Evolutionary conservation across 495 filamentous ascomycete genomes (phyloP).

Genomic region (Ramalina peruviana): DNA sequence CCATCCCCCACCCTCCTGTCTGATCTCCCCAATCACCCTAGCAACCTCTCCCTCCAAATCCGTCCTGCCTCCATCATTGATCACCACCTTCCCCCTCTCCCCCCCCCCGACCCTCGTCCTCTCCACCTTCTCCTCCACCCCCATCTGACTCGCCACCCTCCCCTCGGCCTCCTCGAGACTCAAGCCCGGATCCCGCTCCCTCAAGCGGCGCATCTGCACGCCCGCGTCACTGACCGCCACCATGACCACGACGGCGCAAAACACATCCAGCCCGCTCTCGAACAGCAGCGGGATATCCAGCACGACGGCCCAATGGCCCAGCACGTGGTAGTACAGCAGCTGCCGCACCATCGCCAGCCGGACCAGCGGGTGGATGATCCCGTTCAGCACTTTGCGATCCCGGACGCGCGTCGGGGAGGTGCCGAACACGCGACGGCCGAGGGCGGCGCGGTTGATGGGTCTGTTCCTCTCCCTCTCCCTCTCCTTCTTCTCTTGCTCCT

Average conservation of each 20-base stretch:
- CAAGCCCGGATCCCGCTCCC: slow-evolving; percentile 56
- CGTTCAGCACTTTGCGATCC: slow-evolving; percentile 63
- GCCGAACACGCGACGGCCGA: slow-evolving; percentile 79
- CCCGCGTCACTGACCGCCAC: slow-evolving; percentile 62
- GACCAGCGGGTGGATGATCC: slow-evolving; percentile 86
- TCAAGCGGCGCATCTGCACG: slow-evolving; percentile 66
- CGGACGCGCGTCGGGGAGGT: slow-evolving; percentile 43
- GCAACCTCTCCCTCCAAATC: slow-evolving; percentile 51
- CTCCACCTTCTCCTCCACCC: slow-evolving; percentile 66
- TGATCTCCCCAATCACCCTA: slow-evolving; percentile 46
- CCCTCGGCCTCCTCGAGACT: slow-evolving; percentile 67
- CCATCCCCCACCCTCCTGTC: slow-evolving; percentile 52
- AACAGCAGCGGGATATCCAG: slow-evolving; percentile 87
- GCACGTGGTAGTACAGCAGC: slow-evolving; percentile 49
- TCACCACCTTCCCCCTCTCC: slow-evolving; percentile 56
- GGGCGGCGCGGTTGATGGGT: slow-evolving; percentile 70
- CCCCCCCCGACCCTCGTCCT: slow-evolving; percentile 35
- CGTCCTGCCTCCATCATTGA: slow-evolving; percentile 67
- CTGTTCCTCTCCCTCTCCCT: slow-evolving; percentile 22
- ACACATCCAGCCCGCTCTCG: slow-evolving; percentile 65
- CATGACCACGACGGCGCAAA: slow-evolving; percentile 72
- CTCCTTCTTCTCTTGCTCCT: slow-evolving; percentile 22
- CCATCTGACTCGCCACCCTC: slow-evolving; percentile 68
- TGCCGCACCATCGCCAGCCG: slow-evolving; percentile 57
- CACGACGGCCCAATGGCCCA: slow-evolving; percentile 74